Percentiles rank a stretch among this genome's conserved stretches.
phyloP scores from a whole-genome alignment of 2,329 filamentous ascomycete species.

The Colletotrichum chlorophyti region DNA sequence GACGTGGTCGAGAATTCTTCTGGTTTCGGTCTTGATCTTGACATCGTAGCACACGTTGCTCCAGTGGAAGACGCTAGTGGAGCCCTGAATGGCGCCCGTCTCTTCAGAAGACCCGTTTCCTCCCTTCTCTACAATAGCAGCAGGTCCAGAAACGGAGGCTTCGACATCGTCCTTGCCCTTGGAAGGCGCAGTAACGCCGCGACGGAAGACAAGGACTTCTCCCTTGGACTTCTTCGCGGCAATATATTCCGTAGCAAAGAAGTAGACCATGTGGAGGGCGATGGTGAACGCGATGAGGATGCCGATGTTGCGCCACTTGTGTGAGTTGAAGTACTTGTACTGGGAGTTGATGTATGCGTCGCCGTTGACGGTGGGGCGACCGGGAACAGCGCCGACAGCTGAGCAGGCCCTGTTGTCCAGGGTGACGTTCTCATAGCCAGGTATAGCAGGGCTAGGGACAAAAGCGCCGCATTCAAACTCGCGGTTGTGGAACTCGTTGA shows the following conservation, averaged over 20 bases:
- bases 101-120: constrained; percentile 7
- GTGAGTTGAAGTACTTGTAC: constrained; percentile 51
- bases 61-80: constrained; percentile 74
- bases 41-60: constrained; percentile 74
- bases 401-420: constrained; percentile 47
- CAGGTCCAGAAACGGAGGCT: constrained; percentile 23
- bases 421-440: constrained; percentile 31
- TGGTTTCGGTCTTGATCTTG: constrained; percentile 65
- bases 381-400: constrained; percentile 51
- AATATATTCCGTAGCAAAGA: constrained; percentile 55
- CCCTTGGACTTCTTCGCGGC: constrained; percentile 62
- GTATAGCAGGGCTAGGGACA: constrained; percentile 14
- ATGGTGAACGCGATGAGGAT: constrained; percentile 60
- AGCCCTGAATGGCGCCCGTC: constrained; percentile 37
- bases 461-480: constrained; percentile 44
- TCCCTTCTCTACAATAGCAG: constrained; percentile 24
- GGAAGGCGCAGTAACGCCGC: constrained; percentile 38
- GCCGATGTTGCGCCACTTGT: constrained; percentile 63
- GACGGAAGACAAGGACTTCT: constrained; percentile 65
- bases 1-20: constrained; percentile 70
- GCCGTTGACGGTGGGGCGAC: constrained; percentile 49
- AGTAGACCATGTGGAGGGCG: constrained; percentile 54
- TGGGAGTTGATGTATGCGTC: constrained; percentile 49
- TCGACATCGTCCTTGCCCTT: constrained; percentile 22
- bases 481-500: constrained; percentile 67